Base-by-base conservation (phyloP, 2,329 filamentous ascomycete species). In the Knoxdaviesia proteae region DNA sequence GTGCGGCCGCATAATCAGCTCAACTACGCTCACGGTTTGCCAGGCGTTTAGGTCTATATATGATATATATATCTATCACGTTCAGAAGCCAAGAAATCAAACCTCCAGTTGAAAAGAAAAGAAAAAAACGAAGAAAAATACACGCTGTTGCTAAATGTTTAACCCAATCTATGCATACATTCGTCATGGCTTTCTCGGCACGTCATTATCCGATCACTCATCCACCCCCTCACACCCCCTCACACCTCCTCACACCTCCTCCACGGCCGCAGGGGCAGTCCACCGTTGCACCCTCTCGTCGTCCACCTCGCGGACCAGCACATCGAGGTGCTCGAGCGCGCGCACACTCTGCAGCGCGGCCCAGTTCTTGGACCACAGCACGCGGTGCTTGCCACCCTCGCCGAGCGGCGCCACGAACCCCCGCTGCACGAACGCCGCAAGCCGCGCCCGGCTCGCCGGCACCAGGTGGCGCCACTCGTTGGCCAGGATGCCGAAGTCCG, bases 281-380 rank as follows among this genome's bases (percentile, higher is more conserved):
- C 74, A 77, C 48, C 64, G 60, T 48, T 67, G 58, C 45, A 78
- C 47, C 45, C 67, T 55, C 32, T 65, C 65, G 32, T 66, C 61
- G 39, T 64, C 64, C 30, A 65, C 70, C 50, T 71, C 63, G 43
- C 61, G 67, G 41, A 79, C 70, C 52, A 80, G 54, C 34, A 96
- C 75, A 58, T 96, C 88, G 53, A 94, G 78, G 57, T 94, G 88
- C 62, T 94, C 87, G 39, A 94, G 65, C 3, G 81, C 72, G 51
- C 87, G 74, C 37, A 94, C 80, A 51, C 83, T 92, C 64, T 94
- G 92, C 55, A 94, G 61, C 31, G 77, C 75, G 46, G 75, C 77
- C 86, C 86, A 94, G 52, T 94, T 94, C 68, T 88, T 92, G 62
- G 94, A 94, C 84, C 86, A 96, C 47, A 86, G 56, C 38, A 79